Evolutionary conservation across 2,329 filamentous ascomycete species (phyloP), one percentile per base, ranked within the genome.

Genomic region (Pseudogymnoascus sp.): DNA sequence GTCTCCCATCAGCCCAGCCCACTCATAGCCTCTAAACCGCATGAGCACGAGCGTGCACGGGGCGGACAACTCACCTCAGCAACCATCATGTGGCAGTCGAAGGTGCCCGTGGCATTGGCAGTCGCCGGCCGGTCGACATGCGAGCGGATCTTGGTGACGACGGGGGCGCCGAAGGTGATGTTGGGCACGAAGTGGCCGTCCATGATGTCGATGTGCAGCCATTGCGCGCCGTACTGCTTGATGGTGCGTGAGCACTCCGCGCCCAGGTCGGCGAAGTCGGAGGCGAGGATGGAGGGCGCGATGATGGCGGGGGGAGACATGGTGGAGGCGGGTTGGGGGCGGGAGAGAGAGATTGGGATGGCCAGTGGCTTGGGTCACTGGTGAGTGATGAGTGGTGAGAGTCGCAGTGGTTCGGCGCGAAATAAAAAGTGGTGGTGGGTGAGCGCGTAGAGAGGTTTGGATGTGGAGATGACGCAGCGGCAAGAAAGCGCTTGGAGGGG

Each of bases 21-120:
- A 29, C 24, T 62, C 47, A 38, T 62, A 21, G 21, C 31, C 31
- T 31, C 59, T 47, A 61, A 26, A 16, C 33, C 11, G 31, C 11
- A 31, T 47, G 35, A 47, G 59, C 40, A 47, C 35, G 33, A 31
- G 59, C 40, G 59, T 56, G 50, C 50, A 35, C 10, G 50, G 26
- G 29, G 11, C 29, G 50, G 50, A 56, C 6, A 37, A 10, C 77
- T 70, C 81, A 93, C 91, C 88, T 99, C 93, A 72, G 91, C 87
- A 74, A 99, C 96, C 95, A 99, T 99, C 95, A 99, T 97, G 78
- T 99, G 95, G 82, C 95, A 99, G 78, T 99, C 95, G 75, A 99
- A 99, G 13, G 93, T 97, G 66, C 95, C 95, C 70, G 87, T 89
- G 62, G 90, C 92, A 69, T 88, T 81, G 35, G 82, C 82, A 61